Evolutionary conservation across 768 basidiomycete species (phyloP).

Genomic region (Pholiota microspora): DNA sequence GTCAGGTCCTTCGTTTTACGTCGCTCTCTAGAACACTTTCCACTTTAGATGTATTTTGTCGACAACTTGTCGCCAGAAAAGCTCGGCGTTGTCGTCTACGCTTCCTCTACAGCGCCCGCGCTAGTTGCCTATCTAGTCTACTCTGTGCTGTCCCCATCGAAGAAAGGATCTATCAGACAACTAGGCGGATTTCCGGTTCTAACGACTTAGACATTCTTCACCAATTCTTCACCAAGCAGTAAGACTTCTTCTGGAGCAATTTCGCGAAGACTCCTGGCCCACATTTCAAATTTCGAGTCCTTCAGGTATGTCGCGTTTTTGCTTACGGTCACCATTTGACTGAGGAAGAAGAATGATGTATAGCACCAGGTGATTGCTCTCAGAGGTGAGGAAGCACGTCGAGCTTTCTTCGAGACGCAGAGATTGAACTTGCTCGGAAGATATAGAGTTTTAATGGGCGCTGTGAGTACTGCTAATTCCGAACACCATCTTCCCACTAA

Average conservation of each 20-base stretch:
- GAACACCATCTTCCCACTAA: not conserved
- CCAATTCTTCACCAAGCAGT: constrained; percentile 31
- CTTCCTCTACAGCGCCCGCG: not conserved
- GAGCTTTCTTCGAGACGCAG: constrained; percentile 29
- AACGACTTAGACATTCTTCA: constrained; percentile 31
- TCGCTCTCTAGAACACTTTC: too few relatives aligned
- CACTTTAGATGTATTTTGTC: not conserved
- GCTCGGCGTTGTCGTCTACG: not conserved
- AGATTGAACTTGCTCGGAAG: constrained; percentile 30
- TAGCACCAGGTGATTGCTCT: constrained; percentile 28
- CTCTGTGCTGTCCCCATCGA: not conserved
- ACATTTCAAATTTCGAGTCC: constrained; percentile 28
- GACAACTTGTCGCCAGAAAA: not conserved
- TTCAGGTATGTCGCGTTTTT: constrained; percentile 20
- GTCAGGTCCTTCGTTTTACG: too few relatives aligned
- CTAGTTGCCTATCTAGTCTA: constrained; percentile 3
- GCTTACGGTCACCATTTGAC: not conserved
- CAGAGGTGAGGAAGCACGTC: constrained; percentile 29
- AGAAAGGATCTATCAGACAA: constrained; percentile 9
- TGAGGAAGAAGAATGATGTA: too few relatives aligned
- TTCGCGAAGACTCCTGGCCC: constrained; percentile 22
- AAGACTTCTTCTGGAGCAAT: constrained; percentile 28
- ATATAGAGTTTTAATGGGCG: constrained; percentile 32
- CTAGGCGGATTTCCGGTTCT: constrained; percentile 27
- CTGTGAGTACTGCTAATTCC: not conserved